A percentile compares a stretch with the other conserved stretches of the same genome.
Evolutionary conservation across 371 early-diverging fungal species (phyloP).

Genomic region (Basidiobolus meristosporus): DNA sequence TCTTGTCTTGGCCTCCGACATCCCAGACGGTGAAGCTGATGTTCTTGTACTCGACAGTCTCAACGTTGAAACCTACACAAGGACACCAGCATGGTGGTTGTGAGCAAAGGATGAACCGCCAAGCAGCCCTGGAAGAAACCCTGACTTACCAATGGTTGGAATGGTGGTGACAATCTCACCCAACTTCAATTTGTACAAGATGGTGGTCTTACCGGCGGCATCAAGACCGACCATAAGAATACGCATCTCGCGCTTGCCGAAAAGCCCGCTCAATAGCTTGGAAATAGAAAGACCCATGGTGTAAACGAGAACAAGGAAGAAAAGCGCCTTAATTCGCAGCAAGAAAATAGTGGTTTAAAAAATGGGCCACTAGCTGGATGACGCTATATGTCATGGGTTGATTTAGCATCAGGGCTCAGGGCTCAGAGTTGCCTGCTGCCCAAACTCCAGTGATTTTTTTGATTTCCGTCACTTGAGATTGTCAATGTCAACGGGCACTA

Average conservation of each 20-base stretch:
- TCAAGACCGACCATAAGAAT: constrained; percentile 88
- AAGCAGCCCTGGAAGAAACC: background rate
- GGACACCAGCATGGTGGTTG: background rate
- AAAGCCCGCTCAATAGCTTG: constrained; percentile 19
- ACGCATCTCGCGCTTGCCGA: constrained; percentile 66
- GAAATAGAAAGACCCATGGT: constrained; percentile 35
- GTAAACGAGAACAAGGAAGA: no score
- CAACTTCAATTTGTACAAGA: constrained; percentile 72
- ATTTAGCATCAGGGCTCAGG: no score
- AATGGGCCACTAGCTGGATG: no score
- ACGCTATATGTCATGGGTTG: no score
- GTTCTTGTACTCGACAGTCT: constrained; percentile 93
- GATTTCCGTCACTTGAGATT: no score
- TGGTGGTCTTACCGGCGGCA: constrained; percentile 89
- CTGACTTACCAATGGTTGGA: constrained; percentile 74
- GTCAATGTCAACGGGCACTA: no score
- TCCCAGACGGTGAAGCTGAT: constrained; percentile 96
- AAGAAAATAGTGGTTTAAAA: no score
- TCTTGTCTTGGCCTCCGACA: constrained; percentile 94
- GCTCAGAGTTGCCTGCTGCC: no score
- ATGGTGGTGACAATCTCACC: constrained; percentile 97
- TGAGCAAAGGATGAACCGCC: background rate
- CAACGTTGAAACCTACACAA: constrained; percentile 84
- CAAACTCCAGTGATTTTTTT: no score
- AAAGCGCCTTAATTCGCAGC: no score